A percentile compares a stretch with the other conserved stretches of the same genome.
phyloP scores from a whole-genome alignment of 192 early-diverging fungal genomes.

The Backusella luteola region DNA sequence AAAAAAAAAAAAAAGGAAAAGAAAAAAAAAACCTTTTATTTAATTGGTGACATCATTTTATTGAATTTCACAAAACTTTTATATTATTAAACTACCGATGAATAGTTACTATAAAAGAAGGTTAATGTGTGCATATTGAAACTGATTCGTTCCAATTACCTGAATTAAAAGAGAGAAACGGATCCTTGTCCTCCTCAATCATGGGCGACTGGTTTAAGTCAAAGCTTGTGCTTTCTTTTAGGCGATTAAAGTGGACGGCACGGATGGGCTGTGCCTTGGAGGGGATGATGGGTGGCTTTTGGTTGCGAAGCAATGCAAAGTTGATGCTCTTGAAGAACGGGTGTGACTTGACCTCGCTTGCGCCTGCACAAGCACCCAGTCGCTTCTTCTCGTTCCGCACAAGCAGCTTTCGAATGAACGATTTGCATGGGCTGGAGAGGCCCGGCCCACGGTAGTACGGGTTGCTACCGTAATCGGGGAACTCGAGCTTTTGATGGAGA shows the following conservation, averaged over 20 bases:
- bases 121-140: not conserved
- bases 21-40: not conserved
- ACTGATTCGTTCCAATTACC: constrained; percentile 30
- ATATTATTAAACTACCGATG: not conserved
- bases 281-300: constrained; percentile 82
- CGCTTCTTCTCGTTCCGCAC: constrained; percentile 89
- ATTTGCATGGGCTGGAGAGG: constrained; percentile 54
- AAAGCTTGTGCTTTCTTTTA: constrained; percentile 63
- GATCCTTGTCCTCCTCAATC: constrained; percentile 26
- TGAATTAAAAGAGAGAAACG: constrained; percentile 56
- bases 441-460: constrained; percentile 14
- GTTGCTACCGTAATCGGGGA: constrained; percentile 47
- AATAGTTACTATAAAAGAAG: not conserved
- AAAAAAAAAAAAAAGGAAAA: not conserved
- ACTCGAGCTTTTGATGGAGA: constrained; percentile 74
- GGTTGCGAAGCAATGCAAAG: constrained; percentile 90
- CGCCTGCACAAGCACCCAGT: constrained; percentile 85
- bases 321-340: constrained; percentile 87
- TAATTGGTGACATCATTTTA: constrained; percentile 10
- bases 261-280: constrained; percentile 21
- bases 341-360: constrained; percentile 91
- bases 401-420: constrained; percentile 82
- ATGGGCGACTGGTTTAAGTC: constrained; percentile 49
- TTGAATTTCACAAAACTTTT: no score
- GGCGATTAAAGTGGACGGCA: constrained; percentile 59